Percentiles rank a stretch among this genome's conserved stretches.
Evolutionary conservation across 1,139 yeast species (phyloP).

Genomic region (Pichia sp.): DNA sequence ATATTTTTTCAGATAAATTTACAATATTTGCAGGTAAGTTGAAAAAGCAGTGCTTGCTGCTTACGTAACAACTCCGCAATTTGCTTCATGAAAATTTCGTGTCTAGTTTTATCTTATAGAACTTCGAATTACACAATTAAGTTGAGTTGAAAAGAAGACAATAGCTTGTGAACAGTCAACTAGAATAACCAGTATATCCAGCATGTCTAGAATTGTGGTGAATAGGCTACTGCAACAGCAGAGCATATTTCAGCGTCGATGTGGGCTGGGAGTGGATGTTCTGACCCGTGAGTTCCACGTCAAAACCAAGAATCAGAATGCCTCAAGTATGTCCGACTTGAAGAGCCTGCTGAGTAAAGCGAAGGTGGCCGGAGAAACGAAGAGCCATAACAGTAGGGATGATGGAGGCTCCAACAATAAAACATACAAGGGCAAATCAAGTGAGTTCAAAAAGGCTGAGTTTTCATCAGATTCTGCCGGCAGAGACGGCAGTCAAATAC

Average conservation of each 20-base stretch:
- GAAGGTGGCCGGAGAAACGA: not conserved
- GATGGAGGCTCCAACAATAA: not conserved
- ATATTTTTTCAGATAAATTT: no score
- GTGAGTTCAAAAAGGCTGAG: not conserved
- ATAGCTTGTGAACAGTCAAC: no score
- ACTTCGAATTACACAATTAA: no score
- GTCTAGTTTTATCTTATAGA: no score
- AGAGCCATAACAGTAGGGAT: not conserved
- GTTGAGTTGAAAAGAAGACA: no score
- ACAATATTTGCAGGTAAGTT: no score
- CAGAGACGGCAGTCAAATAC: not conserved
- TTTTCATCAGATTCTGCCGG: not conserved
- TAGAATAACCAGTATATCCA: not conserved
- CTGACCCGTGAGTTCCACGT: not conserved
- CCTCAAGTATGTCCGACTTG: conserved; percentile 3
- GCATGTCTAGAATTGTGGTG: not conserved
- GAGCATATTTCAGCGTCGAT: not conserved
- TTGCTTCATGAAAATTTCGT: not conserved
- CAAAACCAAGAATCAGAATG: not conserved
- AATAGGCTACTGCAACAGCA: not conserved
- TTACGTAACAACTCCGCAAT: not conserved
- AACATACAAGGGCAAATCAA: not conserved
- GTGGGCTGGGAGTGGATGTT: not conserved
- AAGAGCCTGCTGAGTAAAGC: conserved; percentile 4
- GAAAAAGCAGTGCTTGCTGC: not conserved